Base-by-base conservation (phyloP, 2,329 filamentous ascomycete genomes). In the Clonostachys solani region DNA sequence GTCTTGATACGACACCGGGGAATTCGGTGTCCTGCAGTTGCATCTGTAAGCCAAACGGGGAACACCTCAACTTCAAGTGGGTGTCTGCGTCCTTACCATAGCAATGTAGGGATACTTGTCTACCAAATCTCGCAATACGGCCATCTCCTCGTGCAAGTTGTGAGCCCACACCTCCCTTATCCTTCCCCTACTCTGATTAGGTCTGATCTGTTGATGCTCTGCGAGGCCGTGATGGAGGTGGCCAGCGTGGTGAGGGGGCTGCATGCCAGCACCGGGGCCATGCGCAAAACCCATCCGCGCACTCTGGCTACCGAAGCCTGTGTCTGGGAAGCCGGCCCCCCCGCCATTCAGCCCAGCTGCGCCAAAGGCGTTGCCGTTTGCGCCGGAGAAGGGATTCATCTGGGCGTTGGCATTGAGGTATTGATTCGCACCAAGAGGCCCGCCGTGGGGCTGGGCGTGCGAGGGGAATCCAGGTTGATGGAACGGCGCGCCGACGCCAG, bases 121-220 rank as follows among this genome's bases (percentile, higher is more conserved):
- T 53, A 97, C 83, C 59, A 97, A 72, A 49, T 87, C 83, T 64
- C 92, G 80, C 56, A 99, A 69, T 44, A 87, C 74, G 9, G 83
- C 86, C 86, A 99, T 94, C 72, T 99, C 94, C 61, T 95, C 87
- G 23, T 89, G 81, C 52, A 97, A 71, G 60, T 97, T 97, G 57
- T 90, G 83, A 64, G 87, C 87, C 94, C 94, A 99, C 37, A 99
- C 94, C 60, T 99, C 92, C 54, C 92, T 82, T 84, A 97, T 97
- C 64, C 91, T 80, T 52, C 84, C 82, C 60, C 90, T 89, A 36
- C 90, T 89, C 12, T 33, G 23, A 3, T 38, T 38, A 3, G 36
- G 36, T 12, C 36, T 38, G 36, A 38, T 38, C 17, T 44, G 42
- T 50, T 81, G 76, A 52, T 69, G 72, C 54, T 71, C 75, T 65